Evolutionary conservation across 2,329 filamentous ascomycete species (phyloP), one percentile per base, ranked within the genome.

Genomic region (Balansia obtecta): DNA sequence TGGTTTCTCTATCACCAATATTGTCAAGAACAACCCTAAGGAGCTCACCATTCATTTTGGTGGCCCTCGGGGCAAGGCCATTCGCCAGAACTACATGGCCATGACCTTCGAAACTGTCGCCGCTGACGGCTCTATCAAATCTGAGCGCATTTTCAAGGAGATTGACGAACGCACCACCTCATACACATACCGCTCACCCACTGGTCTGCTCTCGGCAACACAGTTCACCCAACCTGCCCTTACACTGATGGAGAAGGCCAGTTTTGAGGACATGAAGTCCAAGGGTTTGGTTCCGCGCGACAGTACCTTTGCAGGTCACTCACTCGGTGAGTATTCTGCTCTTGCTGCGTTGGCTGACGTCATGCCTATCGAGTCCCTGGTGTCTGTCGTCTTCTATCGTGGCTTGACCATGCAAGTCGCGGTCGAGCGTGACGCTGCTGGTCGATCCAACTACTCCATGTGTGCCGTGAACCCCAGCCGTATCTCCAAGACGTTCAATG

Each of bases 61-160:
- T 72, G 93, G 93, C 46, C 89, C 93, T 54, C 86, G 88, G 52
- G 93, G 93, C 64, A 98, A 97, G 73, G 89, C 88, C 48, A 98
- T 98, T 60, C 88, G 93, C 55, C 86, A 95, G 65, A 98, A 98
- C 71, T 98, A 98, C 76, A 97, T 97, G 86, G 84, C 91, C 53
- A 98, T 98, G 93, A 97, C 91, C 45, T 98, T 97, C 69, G 93
- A 98, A 74, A 94, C 91, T n/a, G 89, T 98, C 49, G 86, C 85
- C 52, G 74, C 87, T 2, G 93, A 98, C 66, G 93, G 93, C 27
- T 81, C 81, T 37, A 89, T 95, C 73, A 97, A 96, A 71, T 96
- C 93, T 0, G 93, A 98, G 76, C 95, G 91, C 72, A 98, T 98
- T 65, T 98, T 98, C 80, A 97, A 98, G 75, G 90, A 95, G 62